These are phyloP conservation scores for Naumovozyma dairenensis DNA, from an alignment of 805 yeast species.

Conservation along the genomic window DNA sequence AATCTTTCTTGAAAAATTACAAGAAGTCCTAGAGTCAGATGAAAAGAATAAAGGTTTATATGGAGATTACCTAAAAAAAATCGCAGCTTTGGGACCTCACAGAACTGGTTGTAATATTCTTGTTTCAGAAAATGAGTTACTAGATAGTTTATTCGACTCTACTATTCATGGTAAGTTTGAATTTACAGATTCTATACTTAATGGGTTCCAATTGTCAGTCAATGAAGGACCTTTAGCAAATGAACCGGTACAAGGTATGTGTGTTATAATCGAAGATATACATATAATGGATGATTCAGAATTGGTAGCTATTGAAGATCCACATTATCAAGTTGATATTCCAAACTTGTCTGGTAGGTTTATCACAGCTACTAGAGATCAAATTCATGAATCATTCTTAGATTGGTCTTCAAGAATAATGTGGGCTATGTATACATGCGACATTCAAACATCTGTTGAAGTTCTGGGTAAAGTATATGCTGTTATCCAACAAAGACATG, in stretches of 20 bases:
- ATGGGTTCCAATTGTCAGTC: constrained; percentile 79
- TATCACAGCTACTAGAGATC: constrained; percentile 61
- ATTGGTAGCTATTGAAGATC: constrained; percentile 14
- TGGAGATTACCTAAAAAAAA: constrained; percentile 29
- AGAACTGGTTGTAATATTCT: constrained; percentile 67
- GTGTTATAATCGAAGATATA: constrained; percentile 40
- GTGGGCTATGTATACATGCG: constrained; percentile 90
- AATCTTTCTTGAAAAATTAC: constrained; percentile 29
- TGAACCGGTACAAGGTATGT: constrained; percentile 80
- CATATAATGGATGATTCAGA: constrained; percentile 26
- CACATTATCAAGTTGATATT: constrained; percentile 24
- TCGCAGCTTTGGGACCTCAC: constrained; percentile 69
- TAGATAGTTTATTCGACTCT: constrained; percentile 29
- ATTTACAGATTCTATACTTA: constrained; percentile 54
- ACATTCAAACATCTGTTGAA: constrained; percentile 89
- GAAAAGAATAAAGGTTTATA: constrained; percentile 21
- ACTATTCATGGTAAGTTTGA: constrained; percentile 21
- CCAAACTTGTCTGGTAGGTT: constrained; percentile 59
- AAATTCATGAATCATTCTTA: constrained; percentile 58
- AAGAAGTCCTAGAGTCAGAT: constrained; percentile 23
- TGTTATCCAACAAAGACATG: constrained; percentile 82
- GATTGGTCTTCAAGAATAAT: constrained; percentile 83
- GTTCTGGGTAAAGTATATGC: constrained; percentile 93
- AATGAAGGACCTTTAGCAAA: constrained; percentile 80
- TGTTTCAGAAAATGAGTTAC: constrained; percentile 31